These are phyloP conservation scores for Pichia sp. DNA, from an alignment of 1,139 yeast genomes.

Conservation along the genomic window DNA sequence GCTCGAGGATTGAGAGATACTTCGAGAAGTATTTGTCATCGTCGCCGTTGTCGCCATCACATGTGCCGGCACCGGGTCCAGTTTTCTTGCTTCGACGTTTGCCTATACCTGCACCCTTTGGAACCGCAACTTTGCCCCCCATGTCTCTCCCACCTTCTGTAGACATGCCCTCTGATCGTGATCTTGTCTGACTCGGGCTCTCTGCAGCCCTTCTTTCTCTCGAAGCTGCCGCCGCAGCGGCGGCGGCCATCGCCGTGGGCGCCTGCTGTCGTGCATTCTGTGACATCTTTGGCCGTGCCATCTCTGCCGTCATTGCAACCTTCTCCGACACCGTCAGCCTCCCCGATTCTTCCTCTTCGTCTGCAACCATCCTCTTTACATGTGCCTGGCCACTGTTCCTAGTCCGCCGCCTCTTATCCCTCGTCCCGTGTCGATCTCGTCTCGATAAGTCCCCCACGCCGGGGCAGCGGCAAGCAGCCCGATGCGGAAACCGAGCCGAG, in stretches of 20 bases:
- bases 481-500: conserved; percentile 5
- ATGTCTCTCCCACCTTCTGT: neutral
- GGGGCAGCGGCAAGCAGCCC: neutral
- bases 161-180: neutral
- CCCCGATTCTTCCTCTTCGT: too few relatives aligned
- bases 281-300: neutral
- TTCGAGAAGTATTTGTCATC: neutral
- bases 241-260: neutral
- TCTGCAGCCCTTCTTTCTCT: neutral
- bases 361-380: neutral
- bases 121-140: too few relatives aligned
- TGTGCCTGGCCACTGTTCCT: neutral
- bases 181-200: too few relatives aligned
- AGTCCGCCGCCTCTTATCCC: neutral
- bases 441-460: neutral
- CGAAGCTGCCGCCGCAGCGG: neutral
- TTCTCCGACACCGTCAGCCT: too few relatives aligned
- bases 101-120: neutral
- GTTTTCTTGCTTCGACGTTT: neutral
- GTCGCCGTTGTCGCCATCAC: neutral
- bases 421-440: neutral
- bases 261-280: neutral
- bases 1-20: conserved; percentile 25
- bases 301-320: neutral
- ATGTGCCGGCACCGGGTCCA: neutral